Evolutionary conservation across 1,284 basidiomycete species (phyloP).

Genomic region (Athelia psychrophila): DNA sequence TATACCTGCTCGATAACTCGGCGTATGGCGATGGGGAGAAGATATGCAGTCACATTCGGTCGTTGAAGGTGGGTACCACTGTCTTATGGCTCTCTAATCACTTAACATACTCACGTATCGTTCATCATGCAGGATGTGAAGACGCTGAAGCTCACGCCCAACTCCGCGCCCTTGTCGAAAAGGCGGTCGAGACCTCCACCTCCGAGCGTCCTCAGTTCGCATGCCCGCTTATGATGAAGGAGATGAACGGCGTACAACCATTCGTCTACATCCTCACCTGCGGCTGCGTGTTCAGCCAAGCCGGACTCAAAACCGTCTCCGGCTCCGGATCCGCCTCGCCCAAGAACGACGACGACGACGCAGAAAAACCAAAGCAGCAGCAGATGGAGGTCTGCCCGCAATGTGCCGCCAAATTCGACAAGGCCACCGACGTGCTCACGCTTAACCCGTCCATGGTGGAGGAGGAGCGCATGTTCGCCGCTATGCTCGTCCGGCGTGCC

Average conservation of each 20-base stretch:
- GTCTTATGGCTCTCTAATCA: not conserved
- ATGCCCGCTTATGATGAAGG: conserved; percentile 87
- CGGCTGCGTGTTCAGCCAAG: conserved; percentile 86
- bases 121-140: conserved; percentile 73
- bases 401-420: conserved; percentile 67
- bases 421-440: conserved; percentile 46
- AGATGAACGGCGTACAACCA: conserved; percentile 89
- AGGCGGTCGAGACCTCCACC: conserved; percentile 32
- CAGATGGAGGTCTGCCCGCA: conserved; percentile 65
- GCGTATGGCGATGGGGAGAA: conserved; percentile 80
- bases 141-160: conserved; percentile 75
- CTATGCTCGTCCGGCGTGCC: conserved; percentile 53
- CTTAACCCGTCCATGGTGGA: conserved; percentile 67
- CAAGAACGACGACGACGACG: conserved; percentile 24
- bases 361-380: conserved; percentile 27
- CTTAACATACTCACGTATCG: not conserved
- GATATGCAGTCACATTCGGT: conserved; percentile 85
- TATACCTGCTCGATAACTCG: conserved; percentile 78
- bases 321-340: conserved; percentile 32
- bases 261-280: conserved; percentile 87
- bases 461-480: conserved; percentile 47
- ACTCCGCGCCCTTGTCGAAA: conserved; percentile 47
- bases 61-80: conserved; percentile 68
- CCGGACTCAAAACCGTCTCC: conserved; percentile 65
- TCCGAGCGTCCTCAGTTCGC: conserved; percentile 66